Evolutionary conservation across 306 rosid genomes (phyloP), one percentile per base, ranked within the genome.

Genomic region (Cajanus cajan): DNA sequence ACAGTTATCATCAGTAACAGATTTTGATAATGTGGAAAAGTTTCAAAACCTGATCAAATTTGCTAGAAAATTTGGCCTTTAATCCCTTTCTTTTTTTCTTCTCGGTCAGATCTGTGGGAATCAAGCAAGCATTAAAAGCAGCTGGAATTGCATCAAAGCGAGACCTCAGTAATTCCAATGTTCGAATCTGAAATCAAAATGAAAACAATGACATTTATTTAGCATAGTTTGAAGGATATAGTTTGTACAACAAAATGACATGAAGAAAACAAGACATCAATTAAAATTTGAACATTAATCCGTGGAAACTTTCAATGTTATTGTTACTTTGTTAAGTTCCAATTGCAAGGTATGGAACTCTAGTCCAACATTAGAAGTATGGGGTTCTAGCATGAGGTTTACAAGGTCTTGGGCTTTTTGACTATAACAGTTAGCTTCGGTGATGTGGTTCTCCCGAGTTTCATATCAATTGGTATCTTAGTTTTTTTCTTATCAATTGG

Each of bases 121-220:
- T 85, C 86, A 95, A 91, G 82, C 86, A 34, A 61, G 78, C 89
- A 86, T 92, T 95, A 80, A 95, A 92, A 84, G 96, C 98, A 72
- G 91, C 93, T 2, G 98, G 98, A 74, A 95, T 88, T 37, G 98
- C 80, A 37, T 73, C 86, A 84, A 95, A 95, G 63, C 98, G 96
- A 79, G 94, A 88, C 82, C 98, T 85, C 76, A 95, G 84, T 83
- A 95, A 83, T 54, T 85, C 97, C 86, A 95, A 79, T 50, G 97
- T 92, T 18, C 98, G 96, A 84, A 95, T 95, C 98, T 95, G 85
- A 77, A 85, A 85, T 68, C 16, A 65, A 76, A 65, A 77, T 62
- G 58, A 37, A 88, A 75, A 69, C 28, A 82, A 44, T 73, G 52
- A 69, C n/a, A n/a, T 64, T 52, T 71, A 44, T 22, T 77, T 25